Percentiles rank a stretch among this genome's conserved stretches.
phyloP scores from a whole-genome alignment of 2,329 filamentous ascomycete species.

The Epichloe baconii region DNA sequence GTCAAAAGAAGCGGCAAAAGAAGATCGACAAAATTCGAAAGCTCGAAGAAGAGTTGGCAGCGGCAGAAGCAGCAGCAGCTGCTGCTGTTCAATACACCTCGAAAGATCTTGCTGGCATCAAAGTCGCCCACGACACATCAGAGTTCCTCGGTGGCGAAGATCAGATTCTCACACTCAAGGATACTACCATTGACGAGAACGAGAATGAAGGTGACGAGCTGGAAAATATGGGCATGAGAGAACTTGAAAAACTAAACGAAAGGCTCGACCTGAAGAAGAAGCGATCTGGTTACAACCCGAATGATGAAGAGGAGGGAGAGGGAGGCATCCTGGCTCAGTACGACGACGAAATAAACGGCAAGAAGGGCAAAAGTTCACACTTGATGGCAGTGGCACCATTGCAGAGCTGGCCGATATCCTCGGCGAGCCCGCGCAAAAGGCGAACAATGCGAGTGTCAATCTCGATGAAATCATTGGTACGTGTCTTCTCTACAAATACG shows the following conservation, averaged over 20 bases:
- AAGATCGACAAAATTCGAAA: constrained; percentile 69
- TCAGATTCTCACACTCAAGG: constrained; percentile 88
- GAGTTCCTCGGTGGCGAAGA: constrained; percentile 74
- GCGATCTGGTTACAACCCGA: constrained; percentile 77
- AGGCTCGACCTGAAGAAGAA: constrained; percentile 81
- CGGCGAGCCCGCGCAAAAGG: constrained; percentile 37
- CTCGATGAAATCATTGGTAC: constrained; percentile 61
- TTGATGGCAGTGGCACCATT: constrained; percentile 64
- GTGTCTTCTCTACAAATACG: constrained; percentile 9
- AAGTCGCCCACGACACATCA: constrained; percentile 75
- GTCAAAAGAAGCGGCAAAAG: constrained; percentile 87
- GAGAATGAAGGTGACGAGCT: constrained; percentile 86
- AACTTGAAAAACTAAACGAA: constrained; percentile 60
- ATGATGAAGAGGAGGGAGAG: constrained; percentile 53
- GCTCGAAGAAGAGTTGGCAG: constrained; percentile 62
- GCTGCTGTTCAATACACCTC: constrained; percentile 62
- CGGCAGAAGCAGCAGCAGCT: constrained; percentile 53
- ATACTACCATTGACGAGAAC: constrained; percentile 70
- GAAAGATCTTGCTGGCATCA: constrained; percentile 77
- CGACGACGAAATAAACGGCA: constrained; percentile 87
- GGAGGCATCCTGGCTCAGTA: constrained; percentile 73
- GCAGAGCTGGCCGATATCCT: constrained; percentile 48
- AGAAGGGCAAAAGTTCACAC: constrained; percentile 80
- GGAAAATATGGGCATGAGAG: constrained; percentile 60
- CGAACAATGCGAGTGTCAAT: constrained; percentile 58